Conservation (phyloP, 1,139 yeast species). For the Ogataea hybrid region DNA sequence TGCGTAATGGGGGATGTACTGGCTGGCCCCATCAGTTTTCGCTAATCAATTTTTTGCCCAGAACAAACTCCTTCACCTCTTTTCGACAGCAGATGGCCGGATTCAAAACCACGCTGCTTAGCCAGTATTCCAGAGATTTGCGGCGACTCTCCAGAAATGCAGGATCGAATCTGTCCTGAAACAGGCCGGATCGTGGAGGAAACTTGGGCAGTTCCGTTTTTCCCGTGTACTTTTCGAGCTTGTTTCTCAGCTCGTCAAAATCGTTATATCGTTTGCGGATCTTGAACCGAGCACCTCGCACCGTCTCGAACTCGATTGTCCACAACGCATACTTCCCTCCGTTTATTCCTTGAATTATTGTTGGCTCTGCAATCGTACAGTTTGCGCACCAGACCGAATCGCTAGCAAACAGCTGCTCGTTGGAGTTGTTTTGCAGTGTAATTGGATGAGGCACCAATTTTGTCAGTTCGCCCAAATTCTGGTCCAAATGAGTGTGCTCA, state of each 20-base stretch:
- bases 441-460: conserved; percentile 28
- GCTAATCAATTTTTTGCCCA: conserved; percentile 6
- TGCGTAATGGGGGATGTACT: not conserved
- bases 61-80: conserved; percentile 51
- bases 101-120: conserved; percentile 64
- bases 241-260: conserved; percentile 47
- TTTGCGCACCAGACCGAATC: conserved; percentile 26
- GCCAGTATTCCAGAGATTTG: conserved; percentile 71
- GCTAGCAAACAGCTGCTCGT: conserved; percentile 1
- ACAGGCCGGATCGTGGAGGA: conserved; percentile 53
- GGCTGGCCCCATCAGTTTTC: not conserved
- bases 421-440: conserved; percentile 20
- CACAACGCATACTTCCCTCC: conserved; percentile 44
- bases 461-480: conserved; percentile 14
- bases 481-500: conserved; percentile 18
- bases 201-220: conserved; percentile 50
- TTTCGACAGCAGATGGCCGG: conserved; percentile 51
- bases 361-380: conserved; percentile 29
- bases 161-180: conserved; percentile 25
- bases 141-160: conserved; percentile 62
- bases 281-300: conserved; percentile 48
- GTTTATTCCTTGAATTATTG: conserved; percentile 25
- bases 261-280: conserved; percentile 67
- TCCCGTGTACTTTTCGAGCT: conserved; percentile 41
- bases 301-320: conserved; percentile 45